Conservation (phyloP, 352 stramenopile genomes). For the Thalassiosira tumida region DNA sequence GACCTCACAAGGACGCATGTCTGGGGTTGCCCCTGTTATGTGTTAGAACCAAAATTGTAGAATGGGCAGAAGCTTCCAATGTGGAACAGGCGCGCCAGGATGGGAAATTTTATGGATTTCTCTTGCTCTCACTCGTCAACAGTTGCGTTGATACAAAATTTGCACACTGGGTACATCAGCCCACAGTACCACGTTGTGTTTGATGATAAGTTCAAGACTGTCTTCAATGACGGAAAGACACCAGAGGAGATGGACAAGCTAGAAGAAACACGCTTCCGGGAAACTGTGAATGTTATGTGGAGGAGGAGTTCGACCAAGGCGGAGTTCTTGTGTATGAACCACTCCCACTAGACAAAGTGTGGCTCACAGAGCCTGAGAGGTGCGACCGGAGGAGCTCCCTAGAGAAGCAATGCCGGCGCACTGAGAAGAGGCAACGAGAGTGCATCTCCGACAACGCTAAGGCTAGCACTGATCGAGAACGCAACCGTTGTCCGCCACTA, state of each 20-base stretch:
- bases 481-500: no score
- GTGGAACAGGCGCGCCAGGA: neutral
- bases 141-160: constrained; percentile 36
- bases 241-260: neutral
- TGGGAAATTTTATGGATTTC: constrained; percentile 61
- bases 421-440: no score
- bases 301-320: constrained; percentile 13
- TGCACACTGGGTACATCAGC: constrained; percentile 28
- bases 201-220: neutral
- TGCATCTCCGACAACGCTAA: no score
- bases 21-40: constrained; percentile 17
- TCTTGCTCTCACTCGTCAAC: constrained; percentile 48
- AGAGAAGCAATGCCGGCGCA: no score
- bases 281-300: constrained; percentile 4
- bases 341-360: constrained; percentile 19
- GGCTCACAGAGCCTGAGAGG: constrained; percentile 31
- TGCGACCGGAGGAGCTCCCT: neutral
- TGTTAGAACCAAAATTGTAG: constrained; percentile 2
- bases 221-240: neutral
- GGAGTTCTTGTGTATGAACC: constrained; percentile 26
- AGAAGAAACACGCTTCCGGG: neutral
- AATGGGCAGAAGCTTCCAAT: constrained; percentile 53
- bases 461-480: no score
- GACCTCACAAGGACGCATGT: neutral
- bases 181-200: constrained; percentile 39